These are phyloP conservation scores for Eucalyptus shirleyi DNA, from an alignment of 345 rosid species.

Conservation along the genomic window DNA sequence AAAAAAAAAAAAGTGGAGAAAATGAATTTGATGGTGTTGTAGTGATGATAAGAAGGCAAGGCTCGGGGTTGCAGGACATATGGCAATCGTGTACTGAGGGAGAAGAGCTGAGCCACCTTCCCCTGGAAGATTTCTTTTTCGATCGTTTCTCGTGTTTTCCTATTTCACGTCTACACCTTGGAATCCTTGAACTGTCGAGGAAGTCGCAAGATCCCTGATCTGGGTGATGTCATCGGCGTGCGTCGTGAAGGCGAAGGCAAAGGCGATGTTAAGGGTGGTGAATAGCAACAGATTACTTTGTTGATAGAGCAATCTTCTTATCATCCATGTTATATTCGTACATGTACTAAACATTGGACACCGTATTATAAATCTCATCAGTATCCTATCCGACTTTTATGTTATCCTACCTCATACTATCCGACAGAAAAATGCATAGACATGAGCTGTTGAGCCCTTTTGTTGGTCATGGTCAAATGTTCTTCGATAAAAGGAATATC, in stretches of 20 bases:
- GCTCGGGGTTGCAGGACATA: background rate
- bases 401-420: background rate
- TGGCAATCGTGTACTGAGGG: background rate
- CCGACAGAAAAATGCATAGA: background rate
- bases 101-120: background rate
- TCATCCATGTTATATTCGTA: background rate
- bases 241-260: background rate
- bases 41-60: background rate
- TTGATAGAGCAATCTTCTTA: background rate
- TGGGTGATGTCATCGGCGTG: background rate
- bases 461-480: background rate
- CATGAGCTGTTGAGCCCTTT: too few relatives aligned
- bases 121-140: background rate
- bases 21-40: background rate
- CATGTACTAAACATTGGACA: background rate
- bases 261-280: background rate
- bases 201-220: background rate
- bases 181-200: background rate
- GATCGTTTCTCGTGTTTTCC: background rate
- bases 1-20: background rate
- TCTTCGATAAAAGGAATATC: background rate
- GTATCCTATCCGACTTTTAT: too few relatives aligned
- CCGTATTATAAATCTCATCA: too few relatives aligned
- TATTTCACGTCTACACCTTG: background rate
- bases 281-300: background rate